Percentiles rank a stretch among this genome's conserved stretches.
These are phyloP conservation scores for Tulasnella sp. DNA, from an alignment of 768 basidiomycete species.

Conservation along the genomic window DNA sequence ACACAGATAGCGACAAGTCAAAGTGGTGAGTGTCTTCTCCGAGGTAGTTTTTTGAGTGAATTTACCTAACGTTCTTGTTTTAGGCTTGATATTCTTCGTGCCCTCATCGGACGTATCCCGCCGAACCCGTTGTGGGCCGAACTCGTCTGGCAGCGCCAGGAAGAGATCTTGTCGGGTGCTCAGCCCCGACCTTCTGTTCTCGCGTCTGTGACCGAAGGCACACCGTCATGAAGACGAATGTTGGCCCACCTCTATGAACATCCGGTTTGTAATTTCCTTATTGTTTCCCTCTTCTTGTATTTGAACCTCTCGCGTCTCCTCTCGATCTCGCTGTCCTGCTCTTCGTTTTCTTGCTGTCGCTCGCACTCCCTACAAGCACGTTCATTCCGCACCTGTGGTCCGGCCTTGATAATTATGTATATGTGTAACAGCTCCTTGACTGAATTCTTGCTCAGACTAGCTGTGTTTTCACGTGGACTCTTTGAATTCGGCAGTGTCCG, in stretches of 20 bases:
- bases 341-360: not conserved
- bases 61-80: not conserved
- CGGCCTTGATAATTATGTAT: not conserved
- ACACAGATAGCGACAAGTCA: slow-evolving; percentile 78
- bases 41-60: not conserved
- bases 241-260: not conserved
- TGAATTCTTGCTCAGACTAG: not conserved
- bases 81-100: slow-evolving; percentile 80
- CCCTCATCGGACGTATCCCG: slow-evolving; percentile 81
- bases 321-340: not conserved
- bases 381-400: not conserved
- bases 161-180: slow-evolving; percentile 31
- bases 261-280: not conserved
- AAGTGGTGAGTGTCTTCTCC: slow-evolving; percentile 55
- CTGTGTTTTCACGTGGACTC: no score
- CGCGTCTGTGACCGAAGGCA: not conserved
- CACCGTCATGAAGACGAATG: not conserved
- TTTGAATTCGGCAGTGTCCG: no score
- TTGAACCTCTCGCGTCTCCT: not conserved
- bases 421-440: not conserved
- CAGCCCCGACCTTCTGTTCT: not conserved
- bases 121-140: slow-evolving; percentile 93
- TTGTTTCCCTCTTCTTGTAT: not conserved
- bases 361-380: not conserved
- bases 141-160: slow-evolving; percentile 75